A percentile compares a stretch with the other conserved stretches of the same genome.
Evolutionary conservation across 768 basidiomycete genomes (phyloP).

Genomic region (Tylopilus felleus): DNA sequence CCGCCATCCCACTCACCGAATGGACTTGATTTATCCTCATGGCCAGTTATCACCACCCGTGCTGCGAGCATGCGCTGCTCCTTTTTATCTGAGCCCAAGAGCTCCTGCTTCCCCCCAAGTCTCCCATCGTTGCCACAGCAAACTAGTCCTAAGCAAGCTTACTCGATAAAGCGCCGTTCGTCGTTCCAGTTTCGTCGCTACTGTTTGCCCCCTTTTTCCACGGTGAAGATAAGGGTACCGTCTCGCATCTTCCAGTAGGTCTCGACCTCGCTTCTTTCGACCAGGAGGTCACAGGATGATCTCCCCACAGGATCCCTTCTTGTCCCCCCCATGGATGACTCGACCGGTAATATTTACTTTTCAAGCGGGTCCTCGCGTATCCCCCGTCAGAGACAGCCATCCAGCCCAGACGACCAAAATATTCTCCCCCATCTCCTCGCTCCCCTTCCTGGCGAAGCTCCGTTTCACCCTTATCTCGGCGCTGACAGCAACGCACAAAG

Average conservation of each 20-base stretch:
- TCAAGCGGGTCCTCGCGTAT: constrained; percentile 9
- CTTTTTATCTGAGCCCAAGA: constrained; percentile 29
- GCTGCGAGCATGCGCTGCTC: constrained; percentile 24
- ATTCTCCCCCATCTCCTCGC: constrained; percentile 18
- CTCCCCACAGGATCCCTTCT: constrained; percentile 8
- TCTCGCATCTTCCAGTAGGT: constrained; percentile 21
- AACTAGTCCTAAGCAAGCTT: not conserved
- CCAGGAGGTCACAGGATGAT: constrained; percentile 23
- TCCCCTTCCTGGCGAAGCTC: constrained; percentile 12
- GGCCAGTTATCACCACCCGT: constrained; percentile 20
- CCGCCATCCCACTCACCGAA: constrained; percentile 19
- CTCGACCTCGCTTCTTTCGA: constrained; percentile 5
- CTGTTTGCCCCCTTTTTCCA: constrained; percentile 26
- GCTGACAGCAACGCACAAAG: constrained; percentile 17
- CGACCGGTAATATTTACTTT: constrained; percentile 15
- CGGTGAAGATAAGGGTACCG: constrained; percentile 23
- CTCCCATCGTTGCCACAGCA: constrained; percentile 7
- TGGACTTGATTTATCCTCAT: constrained; percentile 25
- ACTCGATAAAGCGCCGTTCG: constrained; percentile 1
- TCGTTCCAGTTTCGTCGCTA: constrained; percentile 13
- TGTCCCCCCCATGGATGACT: constrained; percentile 20
- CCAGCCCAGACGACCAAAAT: constrained; percentile 15
- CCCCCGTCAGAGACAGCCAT: constrained; percentile 10
- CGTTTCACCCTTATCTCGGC: constrained; percentile 15
- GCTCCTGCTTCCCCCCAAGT: constrained; percentile 4